Base-by-base conservation (phyloP, 2,329 filamentous ascomycete species). In the Amauroascus niger region DNA sequence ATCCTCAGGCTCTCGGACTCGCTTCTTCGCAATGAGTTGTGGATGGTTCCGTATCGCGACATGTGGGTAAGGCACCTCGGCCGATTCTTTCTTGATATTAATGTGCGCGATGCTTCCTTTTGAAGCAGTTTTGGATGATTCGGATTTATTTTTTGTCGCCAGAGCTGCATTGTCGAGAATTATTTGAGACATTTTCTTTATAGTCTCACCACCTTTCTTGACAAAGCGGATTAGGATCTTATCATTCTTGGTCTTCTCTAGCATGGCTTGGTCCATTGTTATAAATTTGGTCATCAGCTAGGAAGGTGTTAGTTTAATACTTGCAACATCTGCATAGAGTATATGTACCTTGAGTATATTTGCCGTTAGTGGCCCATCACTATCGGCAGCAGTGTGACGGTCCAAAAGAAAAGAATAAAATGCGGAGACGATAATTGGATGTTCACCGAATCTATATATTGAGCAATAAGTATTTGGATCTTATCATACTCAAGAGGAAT, bases 221-320 rank as follows among this genome's bases (percentile, higher is more conserved):
- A 76, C 69, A 58, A 81, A 77, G 24, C 76, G 73, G 2, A 74
- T 73, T 14, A 83, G 66, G 14, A 82, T 70, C 62, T 82, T 83
- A 52, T 73, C 72, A 28, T 82, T 67, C 59, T 82, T 81, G 7
- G 78, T 81, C 62, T 79, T 80, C 59, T 80, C 76, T 22, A 83
- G 69, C 47, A 77, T 72, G 48, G 79, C 76, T 55, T 75, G 75
- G 54, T 78, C 80, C 60, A 83, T 70, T 6, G 79, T 82, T 13
- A 74, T 74, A 57, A 79, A 81, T 41, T 72, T 72, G 26, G 73
- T 68, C 60, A 83, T 72, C 45, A 82, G 67, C 73, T 81, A 57
- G 37, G 20, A 49, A 49, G 5, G 24, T 33, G 54, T 70, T 55
- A 71, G 65, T 54, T n/a, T 11, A 35, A n/a, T 18, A 4, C 3